Conservation (phyloP, 495 filamentous ascomycete genomes). For the Cercophora newfieldiana region DNA sequence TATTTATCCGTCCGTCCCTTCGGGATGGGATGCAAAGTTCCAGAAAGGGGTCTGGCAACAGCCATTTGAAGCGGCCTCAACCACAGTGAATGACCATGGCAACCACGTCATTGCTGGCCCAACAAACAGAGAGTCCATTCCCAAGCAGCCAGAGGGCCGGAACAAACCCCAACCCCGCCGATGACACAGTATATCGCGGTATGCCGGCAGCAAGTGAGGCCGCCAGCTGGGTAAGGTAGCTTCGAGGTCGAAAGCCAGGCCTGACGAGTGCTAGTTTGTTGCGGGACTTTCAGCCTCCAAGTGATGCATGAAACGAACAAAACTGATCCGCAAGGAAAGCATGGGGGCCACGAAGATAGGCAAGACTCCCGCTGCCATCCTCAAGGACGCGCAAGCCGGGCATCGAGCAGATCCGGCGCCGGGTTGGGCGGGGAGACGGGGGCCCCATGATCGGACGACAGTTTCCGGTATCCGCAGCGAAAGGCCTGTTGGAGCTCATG, state of each 20-base stretch:
- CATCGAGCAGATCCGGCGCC: slow-evolving; percentile 23
- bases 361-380: slow-evolving; percentile 6
- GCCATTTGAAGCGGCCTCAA: background rate
- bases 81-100: background rate
- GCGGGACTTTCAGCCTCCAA: background rate
- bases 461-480: slow-evolving; percentile 11
- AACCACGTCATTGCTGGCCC: background rate
- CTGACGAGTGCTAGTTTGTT: no score
- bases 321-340: slow-evolving; percentile 14
- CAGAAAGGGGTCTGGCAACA: background rate
- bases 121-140: background rate
- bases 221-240: background rate
- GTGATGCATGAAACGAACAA: slow-evolving; percentile 18
- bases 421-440: slow-evolving; percentile 8
- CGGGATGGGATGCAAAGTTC: background rate
- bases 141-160: background rate
- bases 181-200: background rate
- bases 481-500: background rate
- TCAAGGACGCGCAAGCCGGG: slow-evolving; percentile 12
- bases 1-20: slow-evolving; percentile 2
- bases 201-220: background rate
- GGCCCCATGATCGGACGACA: slow-evolving; percentile 15
- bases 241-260: background rate
- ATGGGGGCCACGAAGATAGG: slow-evolving; percentile 9
- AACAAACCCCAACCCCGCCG: background rate